Base-by-base conservation (phyloP, 495 filamentous ascomycete species). In the Penicillium bovifimosum region DNA sequence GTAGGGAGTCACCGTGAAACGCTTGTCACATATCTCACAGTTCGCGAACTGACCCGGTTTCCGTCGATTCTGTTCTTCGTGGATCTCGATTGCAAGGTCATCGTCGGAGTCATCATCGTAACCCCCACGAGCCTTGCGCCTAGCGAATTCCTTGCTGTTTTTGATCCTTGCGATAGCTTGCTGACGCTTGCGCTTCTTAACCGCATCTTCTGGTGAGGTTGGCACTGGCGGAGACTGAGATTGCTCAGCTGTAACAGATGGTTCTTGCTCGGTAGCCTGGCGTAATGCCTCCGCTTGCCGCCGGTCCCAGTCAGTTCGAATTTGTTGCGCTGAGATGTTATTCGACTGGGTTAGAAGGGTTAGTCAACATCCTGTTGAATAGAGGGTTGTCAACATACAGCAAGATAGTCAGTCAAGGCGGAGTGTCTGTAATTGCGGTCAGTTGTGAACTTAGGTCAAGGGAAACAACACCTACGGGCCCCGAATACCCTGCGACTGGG, bases 1-100 rank as follows among this genome's bases (percentile, higher is more conserved):
- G 64, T 98, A 98, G 1, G 90, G 73, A 0, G 93, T 96, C 26
- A 98, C 93, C 0, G 90, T 96, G 62, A 98, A 98, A 20, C 93
- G 84, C 60, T 89, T 92, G 18, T 81, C 76, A 63, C 93, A 98
- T 6, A 80, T 69, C 40, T 88, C 90, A 59, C 93, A 98, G 58
- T 96, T 92, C 26, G 85, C 88, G 53, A 90, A 80, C 67, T 98
- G 93, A 2, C 90, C 91, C 0, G 93, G 88, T 13, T 84, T 61
- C 34, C 85, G 86, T n/a, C 76, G 77, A 28, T 76, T 59, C 54
- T 82, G 83, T 51, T 83, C 74, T 51, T 85, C 73, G 65, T 85
- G 74, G 40, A 85, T 77, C 26, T 83, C 75, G 18, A 68, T 65
- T 28, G 80, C 74, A 17, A 73, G 57, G 34, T 77, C 72, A 43